These are phyloP conservation scores for Pugionium dolabratum DNA, from an alignment of 345 rosid species.

Conservation along the genomic window DNA sequence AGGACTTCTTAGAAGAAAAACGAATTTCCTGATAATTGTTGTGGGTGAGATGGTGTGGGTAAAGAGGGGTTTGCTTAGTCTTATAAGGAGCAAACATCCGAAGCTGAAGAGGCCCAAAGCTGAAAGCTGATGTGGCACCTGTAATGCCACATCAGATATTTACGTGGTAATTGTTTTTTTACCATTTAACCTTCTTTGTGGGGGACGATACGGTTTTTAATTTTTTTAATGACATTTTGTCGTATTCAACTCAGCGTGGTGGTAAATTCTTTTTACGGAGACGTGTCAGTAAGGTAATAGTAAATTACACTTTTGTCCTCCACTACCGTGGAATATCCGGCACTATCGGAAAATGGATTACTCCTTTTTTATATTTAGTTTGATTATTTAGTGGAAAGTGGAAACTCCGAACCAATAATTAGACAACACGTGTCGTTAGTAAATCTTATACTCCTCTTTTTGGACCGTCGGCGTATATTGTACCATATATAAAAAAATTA, in stretches of 20 bases:
- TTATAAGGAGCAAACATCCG: slow-evolving; percentile 43
- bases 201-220: background rate
- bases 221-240: too few species aligned
- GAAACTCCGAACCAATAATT: background rate
- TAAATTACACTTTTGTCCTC: slow-evolving; percentile 31
- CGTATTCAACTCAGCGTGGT: slow-evolving; percentile 16
- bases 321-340: slow-evolving; percentile 38
- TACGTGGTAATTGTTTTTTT: background rate
- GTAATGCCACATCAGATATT: slow-evolving; percentile 31
- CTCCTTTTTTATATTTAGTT: background rate
- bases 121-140: slow-evolving; percentile 42
- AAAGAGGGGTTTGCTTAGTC: slow-evolving; percentile 30
- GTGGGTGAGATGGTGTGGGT: slow-evolving; percentile 35
- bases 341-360: slow-evolving; percentile 7
- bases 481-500: background rate
- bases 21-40: slow-evolving; percentile 15
- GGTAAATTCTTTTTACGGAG: slow-evolving; percentile 34
- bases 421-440: background rate
- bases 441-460: slow-evolving; percentile 21
- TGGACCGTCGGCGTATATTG: background rate
- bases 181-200: slow-evolving; percentile 26
- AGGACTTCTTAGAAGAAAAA: background rate
- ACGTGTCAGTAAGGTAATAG: slow-evolving; percentile 31
- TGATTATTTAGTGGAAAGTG: slow-evolving; percentile 13
- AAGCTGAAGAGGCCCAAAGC: slow-evolving; percentile 21